Conservation (phyloP, 768 basidiomycete genomes). For the Gyrodon lividus region DNA sequence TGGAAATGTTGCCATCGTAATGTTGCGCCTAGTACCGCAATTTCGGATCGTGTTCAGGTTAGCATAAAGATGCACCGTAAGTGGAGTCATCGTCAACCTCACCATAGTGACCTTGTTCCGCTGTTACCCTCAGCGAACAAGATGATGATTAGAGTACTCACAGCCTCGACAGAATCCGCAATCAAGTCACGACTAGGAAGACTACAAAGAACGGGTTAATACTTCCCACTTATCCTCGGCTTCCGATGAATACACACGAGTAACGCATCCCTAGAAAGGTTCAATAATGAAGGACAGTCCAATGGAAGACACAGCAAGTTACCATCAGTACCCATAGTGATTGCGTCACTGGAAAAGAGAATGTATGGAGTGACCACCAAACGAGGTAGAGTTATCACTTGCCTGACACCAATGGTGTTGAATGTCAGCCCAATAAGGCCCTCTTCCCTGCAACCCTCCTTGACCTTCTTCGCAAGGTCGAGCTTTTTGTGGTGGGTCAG, state of each 20-base stretch:
- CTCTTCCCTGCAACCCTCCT: constrained; percentile 79
- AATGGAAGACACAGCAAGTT: constrained; percentile 22
- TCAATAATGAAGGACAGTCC: not conserved
- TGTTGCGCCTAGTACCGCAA: constrained; percentile 63
- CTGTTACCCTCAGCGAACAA: constrained; percentile 7
- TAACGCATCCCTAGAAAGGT: constrained; percentile 72
- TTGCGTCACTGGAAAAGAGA: constrained; percentile 59
- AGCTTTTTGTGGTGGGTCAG: constrained; percentile 45
- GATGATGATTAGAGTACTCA: constrained; percentile 30
- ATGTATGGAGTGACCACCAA: not conserved
- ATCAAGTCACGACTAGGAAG: constrained; percentile 87
- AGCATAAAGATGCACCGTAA: not conserved
- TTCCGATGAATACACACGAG: constrained; percentile 50
- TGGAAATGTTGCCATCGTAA: constrained; percentile 83
- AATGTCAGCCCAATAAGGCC: constrained; percentile 80
- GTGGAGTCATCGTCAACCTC: constrained; percentile 5
- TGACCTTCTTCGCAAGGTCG: constrained; percentile 75
- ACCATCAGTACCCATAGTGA: constrained; percentile 90
- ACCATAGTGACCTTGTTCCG: constrained; percentile 55
- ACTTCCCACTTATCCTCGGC: not conserved
- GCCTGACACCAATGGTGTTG: constrained; percentile 86
- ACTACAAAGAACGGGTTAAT: constrained; percentile 35
- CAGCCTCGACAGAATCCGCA: constrained; percentile 86
- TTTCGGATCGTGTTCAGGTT: constrained; percentile 3
- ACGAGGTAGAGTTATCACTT: constrained; percentile 11